These are phyloP conservation scores for Garcia nutans DNA, from an alignment of 345 rosid genomes.

Conservation along the genomic window DNA sequence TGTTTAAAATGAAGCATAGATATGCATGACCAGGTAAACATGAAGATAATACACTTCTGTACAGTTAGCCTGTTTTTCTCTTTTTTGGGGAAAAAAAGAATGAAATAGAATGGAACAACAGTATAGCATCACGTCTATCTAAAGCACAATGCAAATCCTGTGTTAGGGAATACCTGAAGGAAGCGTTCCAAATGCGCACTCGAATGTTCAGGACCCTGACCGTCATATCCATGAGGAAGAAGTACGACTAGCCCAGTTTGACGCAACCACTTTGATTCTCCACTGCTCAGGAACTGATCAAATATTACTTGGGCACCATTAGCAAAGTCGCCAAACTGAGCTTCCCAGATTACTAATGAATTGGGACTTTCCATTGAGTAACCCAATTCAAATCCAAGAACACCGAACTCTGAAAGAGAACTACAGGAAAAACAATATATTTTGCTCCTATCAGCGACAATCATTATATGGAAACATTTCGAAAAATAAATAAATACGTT, in stretches of 20 bases:
- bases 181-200: constrained; percentile 76
- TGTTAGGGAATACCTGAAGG: constrained; percentile 56
- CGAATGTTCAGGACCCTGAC: constrained; percentile 90
- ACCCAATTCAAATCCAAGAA: constrained; percentile 82
- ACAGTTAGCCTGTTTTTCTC: background rate
- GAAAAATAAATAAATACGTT: background rate
- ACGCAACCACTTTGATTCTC: constrained; percentile 85
- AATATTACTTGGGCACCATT: constrained; percentile 87
- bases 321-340: constrained; percentile 83
- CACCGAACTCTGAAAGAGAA: constrained; percentile 82
- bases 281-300: constrained; percentile 78
- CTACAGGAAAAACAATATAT: constrained; percentile 37
- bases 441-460: background rate
- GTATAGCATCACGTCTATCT: background rate
- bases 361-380: constrained; percentile 87
- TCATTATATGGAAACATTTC: background rate
- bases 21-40: background rate
- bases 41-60: background rate
- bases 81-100: background rate
- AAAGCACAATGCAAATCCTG: constrained; percentile 1
- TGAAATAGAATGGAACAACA: background rate
- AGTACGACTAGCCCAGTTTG: constrained; percentile 76
- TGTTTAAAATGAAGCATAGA: background rate
- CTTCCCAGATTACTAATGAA: constrained; percentile 72
- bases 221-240: constrained; percentile 84